Conservation (phyloP, 1,139 yeast genomes). For the Lipomyces yarrowii region DNA sequence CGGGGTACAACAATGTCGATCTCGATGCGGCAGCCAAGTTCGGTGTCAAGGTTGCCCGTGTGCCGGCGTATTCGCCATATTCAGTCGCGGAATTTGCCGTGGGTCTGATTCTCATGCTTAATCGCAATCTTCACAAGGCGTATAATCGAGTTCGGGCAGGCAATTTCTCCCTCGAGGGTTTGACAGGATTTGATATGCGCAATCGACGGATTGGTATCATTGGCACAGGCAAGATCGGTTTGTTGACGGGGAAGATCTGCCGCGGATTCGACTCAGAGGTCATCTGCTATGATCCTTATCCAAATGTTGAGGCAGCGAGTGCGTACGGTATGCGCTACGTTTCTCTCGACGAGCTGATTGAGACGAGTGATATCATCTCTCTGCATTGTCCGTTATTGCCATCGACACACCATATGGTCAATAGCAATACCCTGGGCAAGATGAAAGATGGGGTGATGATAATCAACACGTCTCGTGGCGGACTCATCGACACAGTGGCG, state of each 20-base stretch:
- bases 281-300: constrained; percentile 53
- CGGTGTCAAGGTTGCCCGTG: constrained; percentile 37
- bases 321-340: constrained; percentile 53
- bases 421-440: constrained; percentile 53
- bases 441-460: constrained; percentile 65
- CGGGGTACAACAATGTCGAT: constrained; percentile 38
- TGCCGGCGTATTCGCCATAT: constrained; percentile 38
- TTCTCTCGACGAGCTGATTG: constrained; percentile 55
- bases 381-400: constrained; percentile 61
- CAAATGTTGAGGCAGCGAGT: constrained; percentile 26
- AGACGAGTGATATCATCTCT: constrained; percentile 57
- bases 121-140: constrained; percentile 36
- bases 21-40: constrained; percentile 32
- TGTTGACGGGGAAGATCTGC: constrained; percentile 62
- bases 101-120: constrained; percentile 36
- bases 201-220: constrained; percentile 64
- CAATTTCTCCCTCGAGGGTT: constrained; percentile 36
- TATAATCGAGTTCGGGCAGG: constrained; percentile 37
- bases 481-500: constrained; percentile 68
- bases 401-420: constrained; percentile 59
- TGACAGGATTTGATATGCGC: constrained; percentile 47
- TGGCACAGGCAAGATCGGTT: constrained; percentile 77
- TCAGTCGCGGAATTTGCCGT: constrained; percentile 39
- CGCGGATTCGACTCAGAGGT: constrained; percentile 61
- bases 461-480: constrained; percentile 74